Conservation (phyloP, 495 filamentous ascomycete genomes). For the Oidiodendron maius region DNA sequence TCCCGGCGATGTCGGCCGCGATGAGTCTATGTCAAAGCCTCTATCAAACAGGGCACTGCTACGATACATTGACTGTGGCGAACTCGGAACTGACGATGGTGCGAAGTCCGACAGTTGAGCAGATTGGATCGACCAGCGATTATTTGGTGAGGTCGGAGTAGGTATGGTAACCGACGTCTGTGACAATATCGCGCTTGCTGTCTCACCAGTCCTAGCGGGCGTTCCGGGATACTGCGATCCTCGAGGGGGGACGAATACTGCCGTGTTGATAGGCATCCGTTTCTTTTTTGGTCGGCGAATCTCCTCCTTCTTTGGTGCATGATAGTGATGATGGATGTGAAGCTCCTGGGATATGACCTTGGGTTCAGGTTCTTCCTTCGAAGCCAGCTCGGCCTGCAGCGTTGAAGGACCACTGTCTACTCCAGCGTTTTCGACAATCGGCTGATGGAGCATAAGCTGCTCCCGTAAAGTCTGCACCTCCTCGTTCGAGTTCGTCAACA, state of each 20-base stretch:
- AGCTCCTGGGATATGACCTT: slow-evolving; percentile 60
- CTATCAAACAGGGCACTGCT: slow-evolving; percentile 75
- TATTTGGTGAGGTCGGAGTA: slow-evolving; percentile 31
- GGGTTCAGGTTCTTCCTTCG: slow-evolving; percentile 32
- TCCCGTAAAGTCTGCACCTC: slow-evolving; percentile 84
- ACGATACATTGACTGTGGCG: slow-evolving; percentile 68
- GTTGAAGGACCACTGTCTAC: slow-evolving; percentile 40
- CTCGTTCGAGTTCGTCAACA: slow-evolving; percentile 89
- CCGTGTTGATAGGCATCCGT: slow-evolving; percentile 53
- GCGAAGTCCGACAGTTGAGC: slow-evolving; percentile 51
- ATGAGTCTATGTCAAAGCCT: slow-evolving; percentile 47
- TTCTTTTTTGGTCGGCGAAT: slow-evolving; percentile 65
- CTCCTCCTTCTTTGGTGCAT: slow-evolving; percentile 54
- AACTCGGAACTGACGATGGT: slow-evolving; percentile 70
- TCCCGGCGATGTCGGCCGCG: slow-evolving; percentile 69
- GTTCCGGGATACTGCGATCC: slow-evolving; percentile 15
- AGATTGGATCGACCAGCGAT: slow-evolving; percentile 63
- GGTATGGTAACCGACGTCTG: slow-evolving; percentile 59
- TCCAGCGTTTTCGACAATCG: slow-evolving; percentile 38
- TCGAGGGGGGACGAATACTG: slow-evolving; percentile 55
- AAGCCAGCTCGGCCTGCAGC: slow-evolving; percentile 63
- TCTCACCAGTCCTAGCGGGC: slow-evolving; percentile 17
- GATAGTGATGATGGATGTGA: slow-evolving; percentile 90
- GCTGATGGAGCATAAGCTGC: slow-evolving; percentile 76
- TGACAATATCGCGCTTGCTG: slow-evolving; percentile 48